Evolutionary conservation across 257 asterid genomes (phyloP).

Genomic region (Catharanthus roseus): DNA sequence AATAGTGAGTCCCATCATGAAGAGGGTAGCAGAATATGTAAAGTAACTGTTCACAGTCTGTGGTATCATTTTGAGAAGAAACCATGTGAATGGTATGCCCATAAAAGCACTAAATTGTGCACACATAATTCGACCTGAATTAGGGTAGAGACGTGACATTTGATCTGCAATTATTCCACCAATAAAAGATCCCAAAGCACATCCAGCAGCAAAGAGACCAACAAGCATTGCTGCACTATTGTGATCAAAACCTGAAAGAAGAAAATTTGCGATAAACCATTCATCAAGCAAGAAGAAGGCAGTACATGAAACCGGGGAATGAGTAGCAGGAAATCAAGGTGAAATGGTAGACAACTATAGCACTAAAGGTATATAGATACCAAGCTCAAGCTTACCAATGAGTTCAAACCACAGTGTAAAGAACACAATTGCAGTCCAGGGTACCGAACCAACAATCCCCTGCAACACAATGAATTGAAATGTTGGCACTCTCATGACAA

Average conservation of each 20-base stretch:
- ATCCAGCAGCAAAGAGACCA: constrained; percentile 84
- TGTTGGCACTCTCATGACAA: constrained; percentile 71
- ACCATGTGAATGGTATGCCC: constrained; percentile 89
- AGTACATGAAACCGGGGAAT: neutral
- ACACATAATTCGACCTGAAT: constrained; percentile 78
- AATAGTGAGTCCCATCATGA: constrained; percentile 79
- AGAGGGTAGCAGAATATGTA: constrained; percentile 60
- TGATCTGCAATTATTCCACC: constrained; percentile 90
- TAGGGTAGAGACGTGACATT: constrained; percentile 61
- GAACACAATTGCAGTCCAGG: constrained; percentile 95
- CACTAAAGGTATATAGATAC: neutral
- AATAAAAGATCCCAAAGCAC: constrained; percentile 78
- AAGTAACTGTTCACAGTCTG: constrained; percentile 56
- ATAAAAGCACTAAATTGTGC: constrained; percentile 85
- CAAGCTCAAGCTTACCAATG: constrained; percentile 49
- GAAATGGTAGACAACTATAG: neutral
- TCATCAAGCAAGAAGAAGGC: constrained; percentile 2
- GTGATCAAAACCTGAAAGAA: constrained; percentile 82
- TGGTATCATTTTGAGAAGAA: constrained; percentile 67
- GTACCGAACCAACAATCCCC: constrained; percentile 88
- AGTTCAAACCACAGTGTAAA: constrained; percentile 89
- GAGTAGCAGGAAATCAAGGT: neutral
- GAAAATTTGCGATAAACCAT: neutral
- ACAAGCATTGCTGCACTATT: constrained; percentile 75
- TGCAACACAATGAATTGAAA: constrained; percentile 92